Base-by-base conservation (phyloP, 164 flowering plant species). In the Pachysandra terminalis region DNA sequence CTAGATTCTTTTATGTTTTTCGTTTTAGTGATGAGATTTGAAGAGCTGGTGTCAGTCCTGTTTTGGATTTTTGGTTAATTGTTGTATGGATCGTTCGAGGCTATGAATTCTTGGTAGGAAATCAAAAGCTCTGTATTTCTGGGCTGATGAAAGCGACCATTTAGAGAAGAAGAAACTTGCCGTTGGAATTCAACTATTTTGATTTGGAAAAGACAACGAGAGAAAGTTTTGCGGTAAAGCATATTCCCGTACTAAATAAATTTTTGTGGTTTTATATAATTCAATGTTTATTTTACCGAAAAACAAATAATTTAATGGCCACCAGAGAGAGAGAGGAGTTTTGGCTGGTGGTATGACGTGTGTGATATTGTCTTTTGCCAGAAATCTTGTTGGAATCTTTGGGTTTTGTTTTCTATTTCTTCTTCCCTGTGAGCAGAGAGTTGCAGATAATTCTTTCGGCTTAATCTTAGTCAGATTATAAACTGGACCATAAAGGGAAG, bases 261-360 rank as follows among this genome's bases (percentile, higher is more conserved):
- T 26, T 0, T 35, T 48, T 71, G 35, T 65, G 54, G 58, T 59
- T 58, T n/a, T 54, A 57, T 54, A 48, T 64, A 57, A n/a, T 65
- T 60, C 5, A 21, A 24, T 57, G 21, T 14, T 16, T n/a, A 5
- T 55, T 55, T 7, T 55, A n/a, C n/a, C n/a, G n/a, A n/a, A n/a
- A 32, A 32, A 32, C 7, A 32, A 32, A 32, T 32, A 32, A 32
- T 32, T 32, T 7, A 32, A 32, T 41, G 65, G 1, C 21, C 17
- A 45, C 9, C 13, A 27, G 19, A 27, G 19, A 59, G 63, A 25
- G 40, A 59, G 40, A 27, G 19, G n/a, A n/a, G n/a, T 56, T 72
- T 77, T 73, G 77, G 67, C 58, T 51, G 64, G 19, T 69, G 66
- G 52, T 52, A 57, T 67, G 74, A 70, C 69, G 71, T 62, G n/a